Conservation (phyloP, 345 rosid genomes). For the Salix viminalis region DNA sequence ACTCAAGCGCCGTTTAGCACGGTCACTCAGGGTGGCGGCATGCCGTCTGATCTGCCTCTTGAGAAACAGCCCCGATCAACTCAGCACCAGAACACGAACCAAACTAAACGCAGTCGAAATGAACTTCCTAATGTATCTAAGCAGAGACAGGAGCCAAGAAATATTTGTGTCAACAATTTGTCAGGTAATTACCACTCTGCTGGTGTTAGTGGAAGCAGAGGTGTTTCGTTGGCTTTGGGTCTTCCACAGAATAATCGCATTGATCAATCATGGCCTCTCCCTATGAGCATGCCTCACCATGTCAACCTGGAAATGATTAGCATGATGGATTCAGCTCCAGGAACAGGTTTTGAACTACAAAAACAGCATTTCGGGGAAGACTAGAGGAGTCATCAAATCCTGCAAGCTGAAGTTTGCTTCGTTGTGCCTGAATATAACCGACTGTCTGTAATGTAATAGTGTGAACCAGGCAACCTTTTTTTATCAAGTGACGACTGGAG, state of each 20-base stretch:
- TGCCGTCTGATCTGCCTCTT: constrained; percentile 2
- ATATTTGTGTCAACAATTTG: neutral
- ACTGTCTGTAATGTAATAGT: neutral
- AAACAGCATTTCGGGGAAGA: constrained; percentile 2
- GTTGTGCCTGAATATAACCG: neutral
- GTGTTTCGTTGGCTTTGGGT: constrained; percentile 21
- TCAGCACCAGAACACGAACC: constrained; percentile 6
- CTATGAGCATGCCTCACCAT: constrained; percentile 1
- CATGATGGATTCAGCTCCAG: neutral
- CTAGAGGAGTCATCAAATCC: too few relatives aligned
- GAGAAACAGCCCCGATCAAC: neutral
- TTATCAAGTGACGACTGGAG: neutral
- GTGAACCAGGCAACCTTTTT: neutral
- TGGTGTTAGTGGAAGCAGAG: constrained; percentile 5
- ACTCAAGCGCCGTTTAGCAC: neutral
- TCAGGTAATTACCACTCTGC: neutral
- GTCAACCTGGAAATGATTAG: constrained; percentile 6
- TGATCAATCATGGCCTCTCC: constrained; percentile 8
- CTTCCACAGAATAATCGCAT: constrained; percentile 22
- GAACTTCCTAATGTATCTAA: neutral
- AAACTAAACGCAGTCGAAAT: neutral
- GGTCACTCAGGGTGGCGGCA: neutral
- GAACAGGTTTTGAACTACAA: neutral
- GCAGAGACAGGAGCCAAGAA: constrained; percentile 2
- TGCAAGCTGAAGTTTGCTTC: neutral